Evolutionary conservation across 1,284 basidiomycete species (phyloP), one percentile per base, ranked within the genome.

Genomic region (Fomitopsis palustris): DNA sequence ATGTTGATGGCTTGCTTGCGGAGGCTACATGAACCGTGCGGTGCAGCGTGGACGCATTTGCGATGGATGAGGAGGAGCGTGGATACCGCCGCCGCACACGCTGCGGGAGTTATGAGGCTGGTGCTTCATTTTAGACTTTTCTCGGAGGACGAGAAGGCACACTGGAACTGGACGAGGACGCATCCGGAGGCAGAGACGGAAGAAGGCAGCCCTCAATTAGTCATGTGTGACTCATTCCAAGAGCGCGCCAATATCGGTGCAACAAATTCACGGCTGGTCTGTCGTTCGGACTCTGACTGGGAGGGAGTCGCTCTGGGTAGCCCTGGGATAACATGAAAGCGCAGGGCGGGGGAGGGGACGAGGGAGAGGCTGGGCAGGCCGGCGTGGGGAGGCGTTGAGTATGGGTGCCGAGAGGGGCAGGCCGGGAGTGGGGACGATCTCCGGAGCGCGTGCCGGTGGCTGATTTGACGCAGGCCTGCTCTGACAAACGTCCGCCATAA

Each of bases 371-470:
- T 54, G 35, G 38, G 25, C 17, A 7, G 37, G 16, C 4, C 14
- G 16, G 23, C 19, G 21, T 17, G 53, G 16, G 17, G 38, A 54
- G 53, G 41, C 54, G 54, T 55, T 55, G 54, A 55, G 42, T 55
- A 55, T 23, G 31, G 27, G 29, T 55, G 54, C 54, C 54, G 54
- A 43, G 37, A 39, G 27, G 10, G 9, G 54, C 35, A 37, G 16
- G 10, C 54, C 54, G 54, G n/a, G 41, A 5, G 38, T 45, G 31
- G 41, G 35, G 39, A 39, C 37, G 38, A 47, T 45, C 54, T 43
- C 56, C 33, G 56, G 49, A 19, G 17, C 56, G 56, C 38, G 39
- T 57, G 56, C 51, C 49, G 51, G 56, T 57, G 29, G 37, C 51
- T 45, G 9, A 35, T 31, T 42, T 16, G 39, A 37, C 55, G 55